Conservation (phyloP, 192 early-diverging fungal species). For the Linnemannia elongata region DNA sequence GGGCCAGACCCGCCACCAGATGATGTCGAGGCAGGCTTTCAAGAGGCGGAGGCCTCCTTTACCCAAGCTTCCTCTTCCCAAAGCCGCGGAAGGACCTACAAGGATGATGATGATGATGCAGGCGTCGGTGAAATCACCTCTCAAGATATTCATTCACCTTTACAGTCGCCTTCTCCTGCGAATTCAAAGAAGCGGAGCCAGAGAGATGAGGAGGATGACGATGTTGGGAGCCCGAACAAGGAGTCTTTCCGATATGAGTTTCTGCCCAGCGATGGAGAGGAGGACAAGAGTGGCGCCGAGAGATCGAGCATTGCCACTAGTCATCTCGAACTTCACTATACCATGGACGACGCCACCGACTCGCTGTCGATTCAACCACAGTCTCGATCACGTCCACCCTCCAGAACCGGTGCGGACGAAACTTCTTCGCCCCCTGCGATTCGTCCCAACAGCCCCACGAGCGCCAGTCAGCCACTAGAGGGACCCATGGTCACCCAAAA, state of each 20-base stretch:
- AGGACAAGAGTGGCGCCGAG: neutral
- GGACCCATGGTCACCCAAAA: neutral
- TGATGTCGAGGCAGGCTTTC: slow-evolving; percentile 22
- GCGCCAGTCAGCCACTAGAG: neutral
- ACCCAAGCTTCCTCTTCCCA: neutral
- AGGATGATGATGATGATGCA: neutral
- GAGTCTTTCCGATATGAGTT: neutral
- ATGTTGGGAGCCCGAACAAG: neutral
- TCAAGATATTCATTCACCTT: neutral
- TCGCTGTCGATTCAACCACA: neutral
- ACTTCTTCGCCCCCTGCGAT: neutral
- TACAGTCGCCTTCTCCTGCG: neutral
- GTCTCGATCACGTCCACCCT: neutral
- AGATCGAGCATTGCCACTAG: neutral
- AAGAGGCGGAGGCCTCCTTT: neutral
- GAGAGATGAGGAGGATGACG: neutral
- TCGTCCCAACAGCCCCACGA: neutral
- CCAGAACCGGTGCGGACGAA: neutral
- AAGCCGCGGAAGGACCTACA: neutral
- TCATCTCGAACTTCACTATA: slow-evolving; percentile 12
- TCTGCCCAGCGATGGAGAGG: slow-evolving; percentile 30
- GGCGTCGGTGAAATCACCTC: neutral
- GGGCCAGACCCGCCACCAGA: slow-evolving; percentile 16
- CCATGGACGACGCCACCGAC: neutral
- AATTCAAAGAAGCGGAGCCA: neutral